Base-by-base conservation (phyloP, 805 yeast species). In the Wickerhamomyces xylosicus region DNA sequence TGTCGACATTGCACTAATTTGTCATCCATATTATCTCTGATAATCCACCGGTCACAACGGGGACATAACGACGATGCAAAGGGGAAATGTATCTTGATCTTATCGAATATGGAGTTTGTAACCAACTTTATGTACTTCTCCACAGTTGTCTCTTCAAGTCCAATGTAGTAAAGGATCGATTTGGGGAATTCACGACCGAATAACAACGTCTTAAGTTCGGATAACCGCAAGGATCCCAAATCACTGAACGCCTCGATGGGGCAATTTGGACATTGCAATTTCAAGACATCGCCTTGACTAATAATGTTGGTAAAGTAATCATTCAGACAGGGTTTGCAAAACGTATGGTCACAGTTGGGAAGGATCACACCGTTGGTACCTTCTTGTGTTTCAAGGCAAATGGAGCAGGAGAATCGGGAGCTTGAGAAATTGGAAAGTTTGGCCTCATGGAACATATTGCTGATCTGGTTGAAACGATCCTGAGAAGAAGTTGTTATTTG, bases 241-340 rank as follows among this genome's bases (percentile, higher is more conserved):
- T 57, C 32, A 11, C 52, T 47, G 8, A 49, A 28, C 6, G 47
- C 46, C 5, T 40, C 34, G n/a, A 45, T 49, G 1, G 57, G 53
- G 46, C 68, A 71, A 35, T 74, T 67, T 1, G 84, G 83, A 47
- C 85, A 78, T 50, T 75, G 77, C 2, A 78, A 58, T 35, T 60
- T 67, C 15, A 64, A 64, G 4, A 74, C 62, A 28, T 69, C 71
- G 3, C 79, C 83, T 4, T 65, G 52, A 7, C 48, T 49, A 11
- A 77, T 74, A 34, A 58, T 53, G 3, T 63, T 54, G 1, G 51
- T 44, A 37, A 67, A 69, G 43, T 69, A 75, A 5, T 63, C 66
- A 11, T 38, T 41, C 3, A 72, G 52, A 43, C 84, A 77, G 1
- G 42, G 35, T 34, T 52, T 56, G 47, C 83, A 77, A 41, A 74